phyloP scores from a whole-genome alignment of 805 yeast species.

The Zygosaccharomyces siamensis region DNA sequence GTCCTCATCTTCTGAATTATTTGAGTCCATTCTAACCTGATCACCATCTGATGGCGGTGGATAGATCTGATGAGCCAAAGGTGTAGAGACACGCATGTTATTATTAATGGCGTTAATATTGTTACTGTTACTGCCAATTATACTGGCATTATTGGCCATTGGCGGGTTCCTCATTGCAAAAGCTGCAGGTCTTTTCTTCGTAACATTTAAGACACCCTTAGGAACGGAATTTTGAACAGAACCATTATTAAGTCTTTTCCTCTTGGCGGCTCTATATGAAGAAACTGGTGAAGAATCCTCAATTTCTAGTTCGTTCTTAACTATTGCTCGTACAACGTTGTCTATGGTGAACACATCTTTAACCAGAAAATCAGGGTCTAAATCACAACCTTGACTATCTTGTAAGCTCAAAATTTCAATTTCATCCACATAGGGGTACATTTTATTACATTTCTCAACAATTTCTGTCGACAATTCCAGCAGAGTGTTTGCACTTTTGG shows the following conservation, averaged over 20 bases:
- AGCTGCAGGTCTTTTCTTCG: constrained; percentile 23
- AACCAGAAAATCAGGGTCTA: constrained; percentile 71
- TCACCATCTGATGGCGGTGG: constrained; percentile 25
- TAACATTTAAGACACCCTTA: constrained; percentile 20
- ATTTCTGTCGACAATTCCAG: constrained; percentile 51
- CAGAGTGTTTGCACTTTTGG: constrained; percentile 45
- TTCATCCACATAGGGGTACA: constrained; percentile 56
- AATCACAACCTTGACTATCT: constrained; percentile 62
- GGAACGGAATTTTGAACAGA: constrained; percentile 9
- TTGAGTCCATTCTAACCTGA: constrained; percentile 15
- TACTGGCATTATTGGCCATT: neutral
- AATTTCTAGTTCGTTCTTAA: constrained; percentile 38
- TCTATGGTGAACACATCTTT: constrained; percentile 57
- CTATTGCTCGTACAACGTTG: constrained; percentile 44
- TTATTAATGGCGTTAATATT: constrained; percentile 3
- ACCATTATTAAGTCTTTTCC: constrained; percentile 25
- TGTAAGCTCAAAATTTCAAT: constrained; percentile 58
- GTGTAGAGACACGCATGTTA: constrained; percentile 36
- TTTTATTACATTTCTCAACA: constrained; percentile 47
- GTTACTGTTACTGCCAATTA: neutral
- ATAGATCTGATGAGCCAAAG: constrained; percentile 38
- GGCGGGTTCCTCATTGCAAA: constrained; percentile 13
- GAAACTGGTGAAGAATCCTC: constrained; percentile 23
- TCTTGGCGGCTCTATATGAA: constrained; percentile 22
- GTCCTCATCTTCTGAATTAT: constrained; percentile 32